A percentile compares a stretch with the other conserved stretches of the same genome.
Conservation (phyloP, 805 yeast genomes). For the Ascoidea rubescens region DNA sequence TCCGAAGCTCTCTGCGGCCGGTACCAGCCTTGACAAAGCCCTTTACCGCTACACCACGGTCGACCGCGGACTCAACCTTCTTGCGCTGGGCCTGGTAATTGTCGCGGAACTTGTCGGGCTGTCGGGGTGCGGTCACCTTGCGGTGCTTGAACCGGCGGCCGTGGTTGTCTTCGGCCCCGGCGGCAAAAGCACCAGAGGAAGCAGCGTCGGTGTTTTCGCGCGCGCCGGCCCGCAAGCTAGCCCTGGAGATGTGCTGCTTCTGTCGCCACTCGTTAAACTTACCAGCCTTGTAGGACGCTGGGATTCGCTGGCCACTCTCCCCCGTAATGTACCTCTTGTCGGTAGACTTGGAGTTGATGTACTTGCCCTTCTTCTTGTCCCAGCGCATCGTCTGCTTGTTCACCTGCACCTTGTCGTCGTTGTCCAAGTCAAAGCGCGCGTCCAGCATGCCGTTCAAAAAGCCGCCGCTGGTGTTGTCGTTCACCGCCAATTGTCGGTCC, state of each 20-base stretch:
- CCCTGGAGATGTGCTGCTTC: slow-evolving; percentile 41
- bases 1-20: slow-evolving; percentile 38
- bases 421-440: slow-evolving; percentile 75
- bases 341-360: slow-evolving; percentile 51
- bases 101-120: slow-evolving; percentile 86
- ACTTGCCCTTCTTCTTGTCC: slow-evolving; percentile 90
- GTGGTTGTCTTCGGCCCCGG: slow-evolving; percentile 9
- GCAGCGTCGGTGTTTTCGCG: slow-evolving; percentile 13
- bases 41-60: slow-evolving; percentile 57
- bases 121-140: slow-evolving; percentile 63
- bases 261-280: slow-evolving; percentile 86
- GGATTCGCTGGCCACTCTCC: slow-evolving; percentile 42
- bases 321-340: slow-evolving; percentile 86
- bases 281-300: slow-evolving; percentile 79
- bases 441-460: slow-evolving; percentile 65
- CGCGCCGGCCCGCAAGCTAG: slow-evolving; percentile 37
- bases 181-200: slow-evolving; percentile 13
- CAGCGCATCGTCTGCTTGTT: slow-evolving; percentile 39
- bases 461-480: slow-evolving; percentile 26
- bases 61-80: slow-evolving; percentile 69
- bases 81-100: slow-evolving; percentile 73
- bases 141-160: slow-evolving; percentile 59
- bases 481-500: slow-evolving; percentile 37
- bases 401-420: slow-evolving; percentile 53
- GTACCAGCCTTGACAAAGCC: slow-evolving; percentile 35